phyloP scores from a whole-genome alignment of 257 asterid species.

The Nyctanthes arbortristis region DNA sequence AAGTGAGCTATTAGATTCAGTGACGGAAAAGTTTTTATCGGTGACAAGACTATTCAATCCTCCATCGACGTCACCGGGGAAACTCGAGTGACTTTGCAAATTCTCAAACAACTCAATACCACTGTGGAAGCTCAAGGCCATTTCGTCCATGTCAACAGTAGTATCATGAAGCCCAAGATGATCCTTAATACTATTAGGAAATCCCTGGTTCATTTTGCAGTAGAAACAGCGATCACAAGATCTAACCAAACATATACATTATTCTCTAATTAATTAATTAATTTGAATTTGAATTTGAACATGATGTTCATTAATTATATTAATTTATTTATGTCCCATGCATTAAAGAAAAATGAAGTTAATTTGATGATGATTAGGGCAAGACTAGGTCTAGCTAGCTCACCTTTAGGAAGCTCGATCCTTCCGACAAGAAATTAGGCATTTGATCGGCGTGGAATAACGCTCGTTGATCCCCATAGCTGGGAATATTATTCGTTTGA shows the following conservation, averaged over 20 bases:
- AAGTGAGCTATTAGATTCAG: constrained; percentile 51
- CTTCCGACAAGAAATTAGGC: constrained; percentile 41
- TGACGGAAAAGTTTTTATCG: constrained; percentile 48
- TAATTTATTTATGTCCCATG: too few relatives aligned
- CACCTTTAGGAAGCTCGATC: constrained; percentile 47
- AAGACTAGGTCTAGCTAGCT: background rate
- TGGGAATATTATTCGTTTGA: constrained; percentile 21
- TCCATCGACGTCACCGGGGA: constrained; percentile 42
- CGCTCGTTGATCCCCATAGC: constrained; percentile 21
- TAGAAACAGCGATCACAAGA: background rate
- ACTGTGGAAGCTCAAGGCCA: constrained; percentile 43
- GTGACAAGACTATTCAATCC: constrained; percentile 31
- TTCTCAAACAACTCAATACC: constrained; percentile 38
- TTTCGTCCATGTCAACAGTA: constrained; percentile 47
- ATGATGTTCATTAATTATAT: too few relatives aligned
- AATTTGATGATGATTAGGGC: too few relatives aligned
- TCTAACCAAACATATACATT: background rate
- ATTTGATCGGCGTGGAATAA: constrained; percentile 33
- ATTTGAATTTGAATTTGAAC: too few relatives aligned
- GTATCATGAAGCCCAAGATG: constrained; percentile 43
- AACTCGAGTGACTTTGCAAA: constrained; percentile 39
- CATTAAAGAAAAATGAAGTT: too few relatives aligned
- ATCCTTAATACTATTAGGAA: constrained; percentile 41
- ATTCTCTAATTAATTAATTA: background rate
- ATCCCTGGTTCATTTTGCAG: constrained; percentile 28